phyloP scores from a whole-genome alignment of 768 basidiomycete genomes.

The Mrakia blollopis region DNA sequence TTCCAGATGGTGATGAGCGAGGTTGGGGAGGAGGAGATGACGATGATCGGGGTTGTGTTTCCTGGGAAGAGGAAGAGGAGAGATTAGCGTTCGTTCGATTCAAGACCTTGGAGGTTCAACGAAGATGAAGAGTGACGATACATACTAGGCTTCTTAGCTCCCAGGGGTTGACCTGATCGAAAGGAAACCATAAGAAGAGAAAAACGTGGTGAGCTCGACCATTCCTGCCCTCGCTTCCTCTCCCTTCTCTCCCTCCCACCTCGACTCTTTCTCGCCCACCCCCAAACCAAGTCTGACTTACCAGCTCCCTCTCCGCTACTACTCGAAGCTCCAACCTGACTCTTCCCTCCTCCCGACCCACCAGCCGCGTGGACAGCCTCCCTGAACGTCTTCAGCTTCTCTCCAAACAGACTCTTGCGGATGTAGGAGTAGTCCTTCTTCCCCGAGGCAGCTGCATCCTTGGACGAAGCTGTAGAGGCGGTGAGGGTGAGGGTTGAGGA shows the following conservation, averaged over 20 bases:
- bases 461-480: conserved; percentile 11
- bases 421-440: conserved; percentile 33
- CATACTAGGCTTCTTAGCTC: conserved; percentile 27
- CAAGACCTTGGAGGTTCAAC: background rate
- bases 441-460: conserved; percentile 2
- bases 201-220: background rate
- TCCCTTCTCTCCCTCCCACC: background rate
- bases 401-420: conserved; percentile 28
- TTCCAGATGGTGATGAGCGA: conserved; percentile 97
- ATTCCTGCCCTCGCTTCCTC: background rate
- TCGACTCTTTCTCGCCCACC: background rate
- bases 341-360: background rate
- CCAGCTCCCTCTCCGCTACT: conserved; percentile 5
- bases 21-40: conserved; percentile 93
- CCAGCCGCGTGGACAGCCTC: conserved; percentile 18
- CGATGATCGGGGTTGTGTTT: conserved; percentile 83
- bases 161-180: background rate
- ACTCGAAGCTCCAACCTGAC: background rate
- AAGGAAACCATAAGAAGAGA: background rate
- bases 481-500: conserved; percentile 28
- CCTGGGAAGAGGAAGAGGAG: conserved; percentile 46
- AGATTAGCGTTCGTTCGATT: too few relatives aligned
- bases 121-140: background rate
- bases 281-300: background rate
- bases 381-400: conserved; percentile 18